Percentiles rank a stretch among this genome's conserved stretches.
These are phyloP conservation scores for Neofusicoccum ribis DNA, from an alignment of 2,329 filamentous ascomycete genomes.

Conservation along the genomic window DNA sequence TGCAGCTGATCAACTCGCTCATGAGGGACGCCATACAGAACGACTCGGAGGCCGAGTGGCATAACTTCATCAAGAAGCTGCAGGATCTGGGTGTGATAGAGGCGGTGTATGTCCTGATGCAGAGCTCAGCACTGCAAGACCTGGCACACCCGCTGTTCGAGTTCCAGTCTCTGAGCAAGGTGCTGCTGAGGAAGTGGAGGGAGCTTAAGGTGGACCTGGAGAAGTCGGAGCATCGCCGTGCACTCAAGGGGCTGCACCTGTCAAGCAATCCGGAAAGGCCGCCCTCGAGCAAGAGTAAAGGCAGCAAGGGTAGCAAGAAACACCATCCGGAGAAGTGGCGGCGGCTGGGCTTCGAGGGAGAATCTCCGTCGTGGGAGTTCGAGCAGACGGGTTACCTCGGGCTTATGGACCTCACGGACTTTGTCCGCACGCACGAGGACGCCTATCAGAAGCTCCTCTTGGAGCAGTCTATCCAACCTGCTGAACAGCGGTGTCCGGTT, in stretches of 20 bases:
- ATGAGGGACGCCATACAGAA: constrained; percentile 87
- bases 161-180: constrained; percentile 88
- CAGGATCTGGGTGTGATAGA: constrained; percentile 93
- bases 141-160: constrained; percentile 86
- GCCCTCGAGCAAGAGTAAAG: constrained; percentile 32
- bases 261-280: constrained; percentile 71
- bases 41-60: constrained; percentile 81
- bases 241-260: constrained; percentile 81
- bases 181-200: constrained; percentile 83
- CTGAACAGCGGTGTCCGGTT: constrained; percentile 77
- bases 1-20: constrained; percentile 92
- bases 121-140: constrained; percentile 88
- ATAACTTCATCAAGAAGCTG: constrained; percentile 88
- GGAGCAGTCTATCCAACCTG: constrained; percentile 76
- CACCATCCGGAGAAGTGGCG: constrained; percentile 93
- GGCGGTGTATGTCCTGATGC: constrained; percentile 88
- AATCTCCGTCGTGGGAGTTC: constrained; percentile 85
- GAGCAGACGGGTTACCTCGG: constrained; percentile 83
- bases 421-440: constrained; percentile 87
- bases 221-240: constrained; percentile 81
- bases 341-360: constrained; percentile 84
- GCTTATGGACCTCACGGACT: constrained; percentile 97
- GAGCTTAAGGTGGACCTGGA: constrained; percentile 83
- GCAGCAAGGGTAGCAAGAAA: constrained; percentile 53
- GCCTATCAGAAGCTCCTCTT: constrained; percentile 87